Base-by-base conservation (phyloP, 208 protist genomes). In the Paratrypanosoma confusum region DNA sequence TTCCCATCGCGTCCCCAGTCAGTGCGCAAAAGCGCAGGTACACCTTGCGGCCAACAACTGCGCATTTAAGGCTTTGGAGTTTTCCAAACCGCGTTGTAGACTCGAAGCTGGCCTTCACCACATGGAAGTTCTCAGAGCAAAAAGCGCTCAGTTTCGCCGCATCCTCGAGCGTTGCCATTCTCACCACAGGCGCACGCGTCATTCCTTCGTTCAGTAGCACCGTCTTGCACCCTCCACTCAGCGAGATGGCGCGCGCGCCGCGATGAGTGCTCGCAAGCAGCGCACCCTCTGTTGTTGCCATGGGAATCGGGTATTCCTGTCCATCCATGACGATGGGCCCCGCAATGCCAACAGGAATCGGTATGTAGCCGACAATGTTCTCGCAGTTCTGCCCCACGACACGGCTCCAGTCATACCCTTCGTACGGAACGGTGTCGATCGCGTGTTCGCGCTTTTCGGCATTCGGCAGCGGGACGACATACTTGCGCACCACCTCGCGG, bases 1-100 rank as follows among this genome's bases (percentile, higher is more conserved):
- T 99, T 16, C 97, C 97, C 97, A 99, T 99, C 5, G 97, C 97
- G 69, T 99, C 97, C 8, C 96, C 97, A 1, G 88, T 95, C 27
- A 75, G 74, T 45, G 87, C 91, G 35, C 57, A 62, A 68, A 99
- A 98, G 34, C 96, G 90, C 25, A 98, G 46, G 56, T 95, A 93
- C 16, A 97, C 80, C 23, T 87, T 87, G 36, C 76, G 60, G 7
- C 96, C 96, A 5, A 82, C 78, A 17, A 98, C 50, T 6, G 65
- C 72, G 25, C 82, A 86, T 52, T 93, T 91, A 17, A 90, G 54
- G 48, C 66, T 79, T 24, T 74, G 57, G 5, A 98, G 81, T 56
- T 90, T 79, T 3, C 80, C 95, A 61, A 97, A 98, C 50, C 90
- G 80, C 10, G 88, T 91, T 8, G 95, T 97, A 0, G 71, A 81